Evolutionary conservation across 768 basidiomycete species (phyloP), one percentile per base, ranked within the genome.

Genomic region (Russula earlei): DNA sequence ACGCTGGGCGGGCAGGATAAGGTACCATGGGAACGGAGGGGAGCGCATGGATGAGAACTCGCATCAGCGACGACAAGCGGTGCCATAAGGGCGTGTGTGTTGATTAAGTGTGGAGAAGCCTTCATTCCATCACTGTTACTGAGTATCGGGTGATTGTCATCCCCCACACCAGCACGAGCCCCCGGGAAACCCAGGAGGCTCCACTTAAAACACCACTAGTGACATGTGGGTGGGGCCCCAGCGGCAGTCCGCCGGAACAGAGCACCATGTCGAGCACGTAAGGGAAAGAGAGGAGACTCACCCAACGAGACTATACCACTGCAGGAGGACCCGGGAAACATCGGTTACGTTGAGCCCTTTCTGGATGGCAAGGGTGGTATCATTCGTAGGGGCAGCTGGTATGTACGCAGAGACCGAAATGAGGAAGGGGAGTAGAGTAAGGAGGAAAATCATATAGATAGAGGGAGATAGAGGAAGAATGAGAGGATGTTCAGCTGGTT

Each of bases 351-450:
- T 82, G 48, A 75, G 65, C 12, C 72, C 74, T 17, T 72, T 72
- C 9, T 67, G 68, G 52, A 73, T 71, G 64, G 73, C 68, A 31
- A 65, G 67, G 19, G 68, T 60, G 0, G 85, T 83, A 54, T 78
- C 73, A 67, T 92, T 92, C 33, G 85, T 85, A 15, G 85, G 76
- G 11, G 71, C 66, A 3, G 90, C 90, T 0, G 90, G 89, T 59
- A 87, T 78, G 67, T 91, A 92, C 0, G 72, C 81, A 19, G 52
- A 54, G 7, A 62, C 69, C 6, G 49, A 52, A 14, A 58, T 43
- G 29, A 50, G 38, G 14, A 57, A 43, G 22, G 58, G 12, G 7
- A 53, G 33, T 20, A 64, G 12, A 19, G 14, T 31, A 4, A 41
- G 11, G 27, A 52, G 6, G 14, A 25, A 3, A n/a, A n/a, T n/a